These are phyloP conservation scores for Sordaria brevicollis DNA, from an alignment of 495 filamentous ascomycete species.

Conservation along the genomic window DNA sequence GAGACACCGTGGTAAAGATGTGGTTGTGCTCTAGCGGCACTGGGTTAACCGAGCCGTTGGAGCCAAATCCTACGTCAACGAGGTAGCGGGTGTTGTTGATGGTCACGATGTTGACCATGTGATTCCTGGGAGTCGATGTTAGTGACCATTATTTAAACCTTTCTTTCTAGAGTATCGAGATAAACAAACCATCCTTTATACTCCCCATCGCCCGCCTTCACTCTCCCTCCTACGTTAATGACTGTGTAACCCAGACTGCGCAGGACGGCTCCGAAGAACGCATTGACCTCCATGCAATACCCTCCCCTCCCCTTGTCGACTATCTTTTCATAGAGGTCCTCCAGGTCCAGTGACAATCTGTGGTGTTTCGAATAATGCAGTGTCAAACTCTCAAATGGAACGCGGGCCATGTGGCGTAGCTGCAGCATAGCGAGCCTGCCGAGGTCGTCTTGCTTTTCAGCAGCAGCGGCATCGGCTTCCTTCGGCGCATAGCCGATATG, in stretches of 20 bases:
- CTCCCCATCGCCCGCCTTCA: slow-evolving; percentile 13
- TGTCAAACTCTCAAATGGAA: slow-evolving; percentile 63
- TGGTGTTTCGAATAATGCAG: slow-evolving; percentile 40
- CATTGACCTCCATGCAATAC: slow-evolving; percentile 69
- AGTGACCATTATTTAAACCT: not conserved
- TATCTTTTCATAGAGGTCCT: slow-evolving; percentile 54
- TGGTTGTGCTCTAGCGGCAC: slow-evolving; percentile 15
- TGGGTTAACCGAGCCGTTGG: slow-evolving; percentile 22
- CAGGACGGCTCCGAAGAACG: slow-evolving; percentile 55
- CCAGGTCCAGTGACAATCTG: slow-evolving; percentile 42
- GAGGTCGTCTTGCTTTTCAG: slow-evolving; percentile 13
- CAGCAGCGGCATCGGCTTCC: not conserved
- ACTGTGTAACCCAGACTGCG: slow-evolving; percentile 50
- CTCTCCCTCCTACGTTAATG: slow-evolving; percentile 34
- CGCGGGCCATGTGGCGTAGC: slow-evolving; percentile 42
- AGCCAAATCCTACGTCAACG: slow-evolving; percentile 66
- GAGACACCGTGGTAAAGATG: slow-evolving; percentile 5
- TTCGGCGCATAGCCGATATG: slow-evolving; percentile 28
- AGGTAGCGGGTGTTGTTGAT: slow-evolving; percentile 42
- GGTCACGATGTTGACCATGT: slow-evolving; percentile 61
- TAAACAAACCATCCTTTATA: slow-evolving; percentile 28
- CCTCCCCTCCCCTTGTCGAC: slow-evolving; percentile 46
- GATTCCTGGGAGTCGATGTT: slow-evolving; percentile 34
- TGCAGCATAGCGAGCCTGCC: slow-evolving; percentile 30
- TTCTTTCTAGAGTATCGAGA: not conserved